Percentiles rank a stretch among this genome's conserved stretches.
These are phyloP conservation scores for Moricandia moricandioides DNA, from an alignment of 345 rosid genomes.

Conservation along the genomic window DNA sequence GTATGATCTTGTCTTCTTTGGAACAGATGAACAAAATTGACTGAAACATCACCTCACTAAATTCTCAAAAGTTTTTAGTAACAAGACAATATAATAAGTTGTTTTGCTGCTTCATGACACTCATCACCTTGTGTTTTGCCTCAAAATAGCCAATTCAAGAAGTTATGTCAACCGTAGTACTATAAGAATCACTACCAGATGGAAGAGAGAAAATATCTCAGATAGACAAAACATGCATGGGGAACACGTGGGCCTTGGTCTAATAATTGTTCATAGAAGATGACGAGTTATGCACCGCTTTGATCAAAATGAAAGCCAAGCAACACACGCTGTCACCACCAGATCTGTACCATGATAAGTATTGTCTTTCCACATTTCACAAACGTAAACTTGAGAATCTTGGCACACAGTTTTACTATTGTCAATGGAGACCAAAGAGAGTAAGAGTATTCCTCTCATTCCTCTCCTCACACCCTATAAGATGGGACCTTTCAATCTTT, in stretches of 20 bases:
- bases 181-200: neutral
- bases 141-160: neutral
- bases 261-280: constrained; percentile 14
- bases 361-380: neutral
- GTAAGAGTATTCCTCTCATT: constrained; percentile 12
- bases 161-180: neutral
- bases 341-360: neutral
- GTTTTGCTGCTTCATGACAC: neutral
- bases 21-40: neutral
- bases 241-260: neutral
- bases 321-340: neutral
- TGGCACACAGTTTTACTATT: neutral
- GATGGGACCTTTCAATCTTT: neutral
- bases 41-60: neutral
- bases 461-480: constrained; percentile 21
- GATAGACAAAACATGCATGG: neutral
- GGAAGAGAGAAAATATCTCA: neutral
- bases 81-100: neutral
- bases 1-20: too few species aligned
- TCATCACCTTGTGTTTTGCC: neutral
- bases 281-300: neutral
- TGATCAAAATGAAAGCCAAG: neutral
- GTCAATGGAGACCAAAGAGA: neutral
- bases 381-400: neutral
- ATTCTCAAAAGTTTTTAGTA: neutral